Evolutionary conservation across 352 stramenopile species (phyloP).

Genomic region (Globisporangium canariense): DNA sequence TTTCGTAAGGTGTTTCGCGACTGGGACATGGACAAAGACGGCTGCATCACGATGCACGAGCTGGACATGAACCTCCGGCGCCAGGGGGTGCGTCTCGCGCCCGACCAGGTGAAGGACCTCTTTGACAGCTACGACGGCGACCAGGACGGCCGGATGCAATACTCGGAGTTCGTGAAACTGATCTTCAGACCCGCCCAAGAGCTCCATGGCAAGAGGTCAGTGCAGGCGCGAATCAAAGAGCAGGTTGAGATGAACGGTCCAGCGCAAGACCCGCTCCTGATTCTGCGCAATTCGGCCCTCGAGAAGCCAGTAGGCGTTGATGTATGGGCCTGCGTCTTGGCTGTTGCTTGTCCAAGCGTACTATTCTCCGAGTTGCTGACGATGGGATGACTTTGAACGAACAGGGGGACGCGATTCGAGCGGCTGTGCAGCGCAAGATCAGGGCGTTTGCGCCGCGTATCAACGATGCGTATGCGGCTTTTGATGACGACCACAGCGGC

Average conservation of each 20-base stretch:
- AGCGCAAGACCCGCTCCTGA: constrained; percentile 27
- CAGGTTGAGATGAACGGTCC: constrained; percentile 9
- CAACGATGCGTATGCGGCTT: constrained; percentile 50
- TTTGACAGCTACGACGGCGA: constrained; percentile 38
- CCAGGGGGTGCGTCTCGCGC: constrained; percentile 34
- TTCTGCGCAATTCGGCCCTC: constrained; percentile 28
- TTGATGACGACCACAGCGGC: constrained; percentile 51
- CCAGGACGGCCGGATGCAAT: constrained; percentile 36
- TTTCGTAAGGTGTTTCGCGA: constrained; percentile 50
- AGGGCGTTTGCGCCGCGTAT: constrained; percentile 32
- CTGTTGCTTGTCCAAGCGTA: neutral
- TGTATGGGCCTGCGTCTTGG: neutral
- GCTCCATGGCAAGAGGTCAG: constrained; percentile 15
- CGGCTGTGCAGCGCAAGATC: constrained; percentile 38
- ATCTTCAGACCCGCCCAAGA: constrained; percentile 30
- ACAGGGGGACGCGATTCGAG: constrained; percentile 35
- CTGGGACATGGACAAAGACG: constrained; percentile 60
- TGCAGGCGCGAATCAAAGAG: constrained; percentile 6
- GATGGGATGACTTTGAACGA: neutral
- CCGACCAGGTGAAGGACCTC: constrained; percentile 35
- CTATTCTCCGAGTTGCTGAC: constrained; percentile 1
- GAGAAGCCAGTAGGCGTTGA: constrained; percentile 11
- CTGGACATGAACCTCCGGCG: constrained; percentile 42
- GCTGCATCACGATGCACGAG: constrained; percentile 39
- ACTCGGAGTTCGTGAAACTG: constrained; percentile 46